A percentile compares a stretch with the other conserved stretches of the same genome.
phyloP scores from a whole-genome alignment of 805 yeast genomes.

The Tetrapisispora phaffii region DNA sequence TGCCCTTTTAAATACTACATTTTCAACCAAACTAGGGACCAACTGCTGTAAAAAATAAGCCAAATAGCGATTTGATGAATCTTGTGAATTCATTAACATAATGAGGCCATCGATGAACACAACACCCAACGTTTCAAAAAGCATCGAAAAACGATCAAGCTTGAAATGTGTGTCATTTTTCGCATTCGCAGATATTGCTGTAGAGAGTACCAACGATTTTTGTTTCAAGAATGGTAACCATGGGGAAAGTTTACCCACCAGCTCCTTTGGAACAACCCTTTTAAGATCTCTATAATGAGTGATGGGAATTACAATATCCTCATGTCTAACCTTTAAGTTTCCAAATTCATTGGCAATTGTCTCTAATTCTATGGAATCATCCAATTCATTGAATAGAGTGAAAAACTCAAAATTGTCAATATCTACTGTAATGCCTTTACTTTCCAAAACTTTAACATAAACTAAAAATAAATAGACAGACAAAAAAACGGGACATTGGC shows the following conservation, averaged over 20 bases:
- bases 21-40: not conserved
- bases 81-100: not conserved
- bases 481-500: not conserved
- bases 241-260: constrained; percentile 21
- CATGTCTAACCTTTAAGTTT: too few species aligned
- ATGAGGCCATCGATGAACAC: not conserved
- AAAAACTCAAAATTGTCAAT: not conserved
- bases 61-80: not conserved
- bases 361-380: not conserved
- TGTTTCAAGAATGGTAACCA: constrained; percentile 21
- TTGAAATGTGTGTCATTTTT: too few species aligned
- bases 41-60: not conserved
- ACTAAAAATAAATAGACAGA: not conserved
- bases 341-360: too few species aligned
- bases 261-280: constrained; percentile 15
- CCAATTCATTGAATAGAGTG: not conserved
- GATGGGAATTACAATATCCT: not conserved
- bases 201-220: not conserved
- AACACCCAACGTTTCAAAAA: not conserved
- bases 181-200: not conserved
- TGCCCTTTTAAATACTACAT: not conserved
- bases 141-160: not conserved
- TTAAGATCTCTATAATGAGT: constrained; percentile 6
- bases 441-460: not conserved
- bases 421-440: not conserved